Evolutionary conservation across 2,329 filamentous ascomycete genomes (phyloP).

Genomic region (Ceratocystis harringtonii): DNA sequence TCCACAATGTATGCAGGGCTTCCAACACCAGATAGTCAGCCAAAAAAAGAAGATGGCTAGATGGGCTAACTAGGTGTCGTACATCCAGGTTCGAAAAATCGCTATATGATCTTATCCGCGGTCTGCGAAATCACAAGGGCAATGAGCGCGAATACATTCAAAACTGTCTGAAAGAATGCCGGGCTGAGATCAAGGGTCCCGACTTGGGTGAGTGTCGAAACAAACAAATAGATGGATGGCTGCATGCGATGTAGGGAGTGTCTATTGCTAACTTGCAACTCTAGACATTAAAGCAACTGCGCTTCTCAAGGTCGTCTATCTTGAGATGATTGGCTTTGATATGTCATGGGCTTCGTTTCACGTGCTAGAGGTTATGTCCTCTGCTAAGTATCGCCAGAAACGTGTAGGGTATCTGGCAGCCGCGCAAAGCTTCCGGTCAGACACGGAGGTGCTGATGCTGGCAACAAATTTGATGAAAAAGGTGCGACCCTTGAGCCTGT

Average conservation of each 20-base stretch:
- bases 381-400: constrained; percentile 86
- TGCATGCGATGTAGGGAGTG: not conserved
- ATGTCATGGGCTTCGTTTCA: constrained; percentile 99
- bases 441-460: constrained; percentile 94
- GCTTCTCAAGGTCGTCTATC: constrained; percentile 85
- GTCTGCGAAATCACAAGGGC: constrained; percentile 87
- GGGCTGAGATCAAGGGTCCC: constrained; percentile 75
- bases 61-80: not conserved
- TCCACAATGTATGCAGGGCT: not conserved
- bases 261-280: not conserved
- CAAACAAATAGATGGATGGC: too few species aligned
- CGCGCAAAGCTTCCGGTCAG: constrained; percentile 86
- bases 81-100: constrained; percentile 91
- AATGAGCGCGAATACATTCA: constrained; percentile 92
- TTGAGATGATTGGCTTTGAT: constrained; percentile 98
- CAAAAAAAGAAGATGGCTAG: not conserved
- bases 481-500: constrained; percentile 28
- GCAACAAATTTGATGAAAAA: constrained; percentile 96
- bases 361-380: constrained; percentile 97
- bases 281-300: constrained; percentile 90
- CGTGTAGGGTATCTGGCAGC: constrained; percentile 88
- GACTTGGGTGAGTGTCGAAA: constrained; percentile 58
- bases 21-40: not conserved
- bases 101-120: constrained; percentile 94
- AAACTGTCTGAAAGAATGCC: constrained; percentile 86